These are phyloP conservation scores for Globisporangium apiculatum DNA, from an alignment of 352 stramenopile species.

Conservation along the genomic window DNA sequence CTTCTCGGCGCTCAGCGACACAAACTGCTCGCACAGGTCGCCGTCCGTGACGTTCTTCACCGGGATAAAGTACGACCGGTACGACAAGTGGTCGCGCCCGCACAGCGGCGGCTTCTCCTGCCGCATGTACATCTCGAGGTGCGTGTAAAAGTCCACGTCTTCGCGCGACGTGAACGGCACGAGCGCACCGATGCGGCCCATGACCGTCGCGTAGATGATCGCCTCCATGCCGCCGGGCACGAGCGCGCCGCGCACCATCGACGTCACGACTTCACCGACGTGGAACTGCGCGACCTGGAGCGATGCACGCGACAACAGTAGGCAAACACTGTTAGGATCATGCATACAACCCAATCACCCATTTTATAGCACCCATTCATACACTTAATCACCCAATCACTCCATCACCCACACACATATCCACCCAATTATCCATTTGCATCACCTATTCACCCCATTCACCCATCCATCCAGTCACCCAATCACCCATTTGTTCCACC, in stretches of 20 bases:
- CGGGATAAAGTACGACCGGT: constrained; percentile 97
- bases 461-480: too few relatives aligned
- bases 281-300: constrained; percentile 90
- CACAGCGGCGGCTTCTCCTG: constrained; percentile 89
- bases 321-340: too few relatives aligned
- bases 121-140: constrained; percentile 96
- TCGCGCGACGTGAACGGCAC: constrained; percentile 96
- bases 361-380: too few relatives aligned
- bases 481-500: too few relatives aligned
- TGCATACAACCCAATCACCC: too few relatives aligned
- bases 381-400: too few relatives aligned
- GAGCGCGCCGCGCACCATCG: constrained; percentile 93
- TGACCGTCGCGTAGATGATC: constrained; percentile 97
- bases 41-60: constrained; percentile 98
- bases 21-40: constrained; percentile 97
- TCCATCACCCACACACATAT: too few relatives aligned
- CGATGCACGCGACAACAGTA: neutral
- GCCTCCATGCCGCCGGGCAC: constrained; percentile 94
- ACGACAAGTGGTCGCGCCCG: constrained; percentile 95
- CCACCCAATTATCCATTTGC: too few relatives aligned
- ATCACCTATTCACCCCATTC: too few relatives aligned
- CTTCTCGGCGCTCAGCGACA: constrained; percentile 87
- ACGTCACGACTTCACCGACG: constrained; percentile 97
- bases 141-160: constrained; percentile 98
- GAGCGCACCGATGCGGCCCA: constrained; percentile 94